A percentile compares a stretch with the other conserved stretches of the same genome.
Conservation (phyloP, 495 filamentous ascomycete genomes). For the Massariosphaeria phaeospora region DNA sequence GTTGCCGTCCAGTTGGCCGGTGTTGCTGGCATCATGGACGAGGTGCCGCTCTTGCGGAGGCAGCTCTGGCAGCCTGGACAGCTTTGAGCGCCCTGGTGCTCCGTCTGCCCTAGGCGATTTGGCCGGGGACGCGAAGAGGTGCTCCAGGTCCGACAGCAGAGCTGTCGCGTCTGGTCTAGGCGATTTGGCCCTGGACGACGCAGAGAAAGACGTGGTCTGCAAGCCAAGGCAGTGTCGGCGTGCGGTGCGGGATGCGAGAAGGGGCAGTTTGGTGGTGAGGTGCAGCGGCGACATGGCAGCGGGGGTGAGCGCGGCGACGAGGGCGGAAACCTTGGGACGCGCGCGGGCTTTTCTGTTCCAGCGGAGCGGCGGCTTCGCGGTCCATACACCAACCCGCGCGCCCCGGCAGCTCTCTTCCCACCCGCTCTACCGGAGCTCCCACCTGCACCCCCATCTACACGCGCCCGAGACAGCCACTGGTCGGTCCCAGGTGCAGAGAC, state of each 20-base stretch:
- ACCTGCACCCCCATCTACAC: not conserved
- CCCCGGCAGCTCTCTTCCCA: too few relatives aligned
- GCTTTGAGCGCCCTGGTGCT: too few relatives aligned
- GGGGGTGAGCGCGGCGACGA: too few relatives aligned
- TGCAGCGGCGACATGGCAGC: constrained; percentile 14
- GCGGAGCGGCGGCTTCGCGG: not conserved
- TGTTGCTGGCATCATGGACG: constrained; percentile 29
- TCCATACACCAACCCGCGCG: not conserved
- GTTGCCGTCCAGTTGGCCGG: constrained; percentile 27
- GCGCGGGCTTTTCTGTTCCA: too few relatives aligned
- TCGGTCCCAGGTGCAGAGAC: not conserved
- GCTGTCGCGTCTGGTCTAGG: not conserved
- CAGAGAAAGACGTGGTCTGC: too few relatives aligned
- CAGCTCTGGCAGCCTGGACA: too few relatives aligned
- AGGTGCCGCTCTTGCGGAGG: constrained; percentile 15
- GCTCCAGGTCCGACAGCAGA: not conserved
- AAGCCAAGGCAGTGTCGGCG: too few relatives aligned
- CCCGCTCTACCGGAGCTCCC: constrained; percentile 14
- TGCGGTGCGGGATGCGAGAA: constrained; percentile 6
- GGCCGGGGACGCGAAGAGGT: not conserved
- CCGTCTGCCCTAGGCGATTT: too few relatives aligned
- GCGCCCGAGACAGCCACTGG: not conserved
- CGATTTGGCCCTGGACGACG: too few relatives aligned
- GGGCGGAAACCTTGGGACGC: too few relatives aligned
- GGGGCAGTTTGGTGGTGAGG: constrained; percentile 13